A percentile compares a stretch with the other conserved stretches of the same genome.
Conservation (phyloP, 805 yeast genomes). For the Lachancea dasiensis region DNA sequence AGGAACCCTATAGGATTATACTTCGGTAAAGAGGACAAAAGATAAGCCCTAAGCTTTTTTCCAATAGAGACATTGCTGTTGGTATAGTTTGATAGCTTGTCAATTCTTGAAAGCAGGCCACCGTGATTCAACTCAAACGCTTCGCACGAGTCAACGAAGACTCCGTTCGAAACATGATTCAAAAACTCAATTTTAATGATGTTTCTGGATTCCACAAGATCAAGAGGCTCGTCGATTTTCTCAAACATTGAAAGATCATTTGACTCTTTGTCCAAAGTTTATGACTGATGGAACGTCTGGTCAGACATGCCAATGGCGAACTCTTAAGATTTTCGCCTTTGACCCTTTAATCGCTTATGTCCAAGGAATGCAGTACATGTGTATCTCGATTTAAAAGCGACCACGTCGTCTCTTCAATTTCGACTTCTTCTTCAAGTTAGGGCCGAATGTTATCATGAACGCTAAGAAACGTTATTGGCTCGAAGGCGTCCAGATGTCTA, state of each 20-base stretch:
- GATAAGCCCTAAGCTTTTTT: constrained; percentile 8
- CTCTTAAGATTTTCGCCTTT: constrained; percentile 7
- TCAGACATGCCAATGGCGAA: constrained; percentile 5
- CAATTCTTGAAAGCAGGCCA: constrained; percentile 11
- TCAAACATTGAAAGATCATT: not conserved
- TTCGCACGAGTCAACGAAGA: constrained; percentile 6
- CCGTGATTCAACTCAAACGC: constrained; percentile 8
- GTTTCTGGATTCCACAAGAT: not conserved
- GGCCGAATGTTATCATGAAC: constrained; percentile 12
- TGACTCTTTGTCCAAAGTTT: constrained; percentile 1
- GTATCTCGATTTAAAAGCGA: constrained; percentile 8
- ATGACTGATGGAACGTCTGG: constrained; percentile 9
- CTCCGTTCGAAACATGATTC: constrained; percentile 7
- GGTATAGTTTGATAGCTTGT: constrained; percentile 8
- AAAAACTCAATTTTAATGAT: constrained; percentile 9
- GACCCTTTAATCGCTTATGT: constrained; percentile 11
- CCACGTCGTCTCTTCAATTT: constrained; percentile 10
- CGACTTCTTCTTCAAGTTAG: constrained; percentile 7
- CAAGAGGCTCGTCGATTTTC: constrained; percentile 8
- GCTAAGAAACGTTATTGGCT: constrained; percentile 11
- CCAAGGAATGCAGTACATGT: constrained; percentile 13
- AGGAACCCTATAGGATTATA: constrained; percentile 8
- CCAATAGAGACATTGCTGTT: constrained; percentile 10
- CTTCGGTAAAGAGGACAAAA: constrained; percentile 8
- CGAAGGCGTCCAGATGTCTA: constrained; percentile 11